These are phyloP conservation scores for Leucoagaricus sp. DNA, from an alignment of 1,284 basidiomycete genomes.

Conservation along the genomic window DNA sequence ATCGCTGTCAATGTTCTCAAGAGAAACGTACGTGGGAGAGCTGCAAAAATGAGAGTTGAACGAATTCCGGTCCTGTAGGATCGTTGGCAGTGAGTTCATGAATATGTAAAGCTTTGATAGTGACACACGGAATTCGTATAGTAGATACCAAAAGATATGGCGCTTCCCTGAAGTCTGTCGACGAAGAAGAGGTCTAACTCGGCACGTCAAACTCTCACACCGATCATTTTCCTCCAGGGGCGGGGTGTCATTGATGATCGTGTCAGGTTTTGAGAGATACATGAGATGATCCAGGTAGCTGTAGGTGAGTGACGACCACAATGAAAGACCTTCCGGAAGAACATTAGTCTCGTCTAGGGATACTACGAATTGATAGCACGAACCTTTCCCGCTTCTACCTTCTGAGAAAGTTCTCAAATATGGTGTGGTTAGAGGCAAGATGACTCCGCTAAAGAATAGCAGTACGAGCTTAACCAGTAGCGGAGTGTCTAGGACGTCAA, in stretches of 20 bases:
- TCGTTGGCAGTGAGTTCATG: not conserved
- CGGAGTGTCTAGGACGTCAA: not conserved
- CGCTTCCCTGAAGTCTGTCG: not conserved
- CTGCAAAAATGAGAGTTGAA: not conserved
- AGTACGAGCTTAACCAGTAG: slow-evolving; percentile 3
- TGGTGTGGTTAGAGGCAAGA: slow-evolving; percentile 16
- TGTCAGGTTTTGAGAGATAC: slow-evolving; percentile 16
- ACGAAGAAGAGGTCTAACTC: not conserved
- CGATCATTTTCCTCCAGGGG: slow-evolving; percentile 10
- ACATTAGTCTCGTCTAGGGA: slow-evolving; percentile 38
- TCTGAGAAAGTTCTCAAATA: not conserved
- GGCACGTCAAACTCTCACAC: not conserved
- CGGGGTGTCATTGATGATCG: slow-evolving; percentile 2
- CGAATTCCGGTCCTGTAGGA: not conserved
- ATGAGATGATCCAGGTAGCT: slow-evolving; percentile 40
- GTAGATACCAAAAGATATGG: not conserved
- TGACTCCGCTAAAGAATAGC: slow-evolving; percentile 1
- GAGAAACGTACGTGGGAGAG: not conserved
- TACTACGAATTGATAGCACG: not conserved
- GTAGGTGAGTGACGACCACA: slow-evolving; percentile 38
- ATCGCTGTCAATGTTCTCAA: not conserved
- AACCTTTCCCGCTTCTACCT: slow-evolving; percentile 1
- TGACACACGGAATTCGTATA: not conserved
- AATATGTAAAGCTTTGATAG: not conserved
- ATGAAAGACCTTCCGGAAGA: slow-evolving; percentile 18